Base-by-base conservation (phyloP, 345 rosid genomes). In the Noccaea bulbosa region DNA sequence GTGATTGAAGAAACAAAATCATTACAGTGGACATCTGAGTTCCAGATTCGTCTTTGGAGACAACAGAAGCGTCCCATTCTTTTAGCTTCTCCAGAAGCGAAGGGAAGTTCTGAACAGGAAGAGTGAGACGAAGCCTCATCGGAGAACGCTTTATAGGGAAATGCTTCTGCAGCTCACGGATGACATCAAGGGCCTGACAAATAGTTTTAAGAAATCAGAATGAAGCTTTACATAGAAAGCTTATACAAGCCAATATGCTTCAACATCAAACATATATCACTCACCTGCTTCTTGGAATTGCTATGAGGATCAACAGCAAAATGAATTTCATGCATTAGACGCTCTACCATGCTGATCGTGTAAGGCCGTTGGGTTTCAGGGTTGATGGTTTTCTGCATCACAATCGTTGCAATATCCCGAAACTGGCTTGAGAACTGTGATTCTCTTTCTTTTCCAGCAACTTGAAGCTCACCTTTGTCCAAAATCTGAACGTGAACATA, bases 401-500 rank as follows among this genome's bases (percentile, higher is more conserved):
- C 91, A 73, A 91, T 91, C 0, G 96, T 88, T 4, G 99, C 96
- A 50, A 91, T 87, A 79, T 94, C 99, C 44, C 98, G 83, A 78
- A 94, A 94, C 87, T 91, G 98, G 80, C 86, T 94, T 0, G 96
- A 82, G 2, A 89, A 82, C 77, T 93, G 97, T 7, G 90, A 84
- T 52, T 93, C 99, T 83, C 97, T 82, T 81, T 91, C 99, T 81
- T 93, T 93, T 22, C 97, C 99, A 8, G 99, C 99, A 78, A 94
- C 88, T 77, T 94, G 98, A 71, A 94, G 96, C 81, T 94, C 99
- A 40, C 99, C 99, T 80, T 89, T 89, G 22, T 91, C 96, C 90
- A 94, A 60, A 76, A 94, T 91, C 95, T 93, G 40, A 55, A 70
- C 3, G 51, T 27, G 30, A 27, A 27, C 30, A 27, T 27, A 24